These are phyloP conservation scores for Stephanodiscus triporus DNA, from an alignment of 108 stramenopile species.

Conservation along the genomic window DNA sequence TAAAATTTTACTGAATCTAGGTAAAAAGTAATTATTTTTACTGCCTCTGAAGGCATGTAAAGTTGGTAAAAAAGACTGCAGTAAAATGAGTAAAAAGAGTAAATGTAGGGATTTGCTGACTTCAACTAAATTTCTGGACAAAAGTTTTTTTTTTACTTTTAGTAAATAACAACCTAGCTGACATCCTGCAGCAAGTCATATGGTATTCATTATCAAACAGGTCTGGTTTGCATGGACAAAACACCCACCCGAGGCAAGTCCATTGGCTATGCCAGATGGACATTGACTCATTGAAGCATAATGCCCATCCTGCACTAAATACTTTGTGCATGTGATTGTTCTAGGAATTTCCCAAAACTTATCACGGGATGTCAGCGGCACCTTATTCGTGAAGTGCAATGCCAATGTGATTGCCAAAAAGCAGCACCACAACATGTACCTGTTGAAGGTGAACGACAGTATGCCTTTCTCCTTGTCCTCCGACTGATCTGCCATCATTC, in stretches of 20 bases:
- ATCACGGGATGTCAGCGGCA: constrained; percentile 23
- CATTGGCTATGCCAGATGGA: constrained; percentile 19
- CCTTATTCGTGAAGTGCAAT: constrained; percentile 17
- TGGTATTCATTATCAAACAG: constrained; percentile 52
- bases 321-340: constrained; percentile 26
- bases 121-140: no score
- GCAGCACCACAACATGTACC: constrained; percentile 17
- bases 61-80: no score
- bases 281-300: constrained; percentile 43
- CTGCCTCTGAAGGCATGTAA: no score
- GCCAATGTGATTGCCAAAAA: constrained; percentile 24
- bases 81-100: no score
- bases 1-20: no score
- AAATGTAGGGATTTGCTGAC: no score
- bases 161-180: no score
- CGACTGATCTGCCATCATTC: background rate
- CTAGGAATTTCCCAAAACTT: constrained; percentile 34
- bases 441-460: constrained; percentile 12
- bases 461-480: constrained; percentile 1
- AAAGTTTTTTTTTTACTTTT: no score
- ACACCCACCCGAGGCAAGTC: constrained; percentile 40
- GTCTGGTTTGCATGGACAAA: constrained; percentile 38
- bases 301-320: constrained; percentile 27
- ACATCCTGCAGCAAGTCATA: constrained; percentile 32
- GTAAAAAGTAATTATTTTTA: no score